Conservation (phyloP, 108 stramenopile genomes). For the Nannochloropsis salina region DNA sequence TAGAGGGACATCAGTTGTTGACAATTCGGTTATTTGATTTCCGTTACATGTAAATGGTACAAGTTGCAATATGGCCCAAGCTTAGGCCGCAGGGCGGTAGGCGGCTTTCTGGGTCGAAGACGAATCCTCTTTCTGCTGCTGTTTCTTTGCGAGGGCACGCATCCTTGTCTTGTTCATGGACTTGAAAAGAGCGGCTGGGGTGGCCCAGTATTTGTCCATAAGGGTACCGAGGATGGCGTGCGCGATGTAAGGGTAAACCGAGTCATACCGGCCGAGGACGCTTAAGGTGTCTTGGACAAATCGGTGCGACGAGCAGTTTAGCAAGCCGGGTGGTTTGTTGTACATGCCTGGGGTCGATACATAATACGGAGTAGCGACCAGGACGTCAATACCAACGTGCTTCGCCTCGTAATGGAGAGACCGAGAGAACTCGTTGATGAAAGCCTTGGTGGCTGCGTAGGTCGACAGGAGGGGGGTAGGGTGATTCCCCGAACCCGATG, state of each 20-base stretch:
- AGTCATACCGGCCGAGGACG: background rate
- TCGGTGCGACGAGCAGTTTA: background rate
- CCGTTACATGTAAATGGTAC: too few relatives aligned
- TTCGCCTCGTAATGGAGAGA: background rate
- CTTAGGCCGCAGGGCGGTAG: too few relatives aligned
- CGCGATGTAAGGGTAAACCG: conserved; percentile 14
- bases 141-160: background rate
- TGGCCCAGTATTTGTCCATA: conserved; percentile 17
- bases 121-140: background rate
- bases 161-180: conserved; percentile 13
- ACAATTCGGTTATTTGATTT: too few relatives aligned
- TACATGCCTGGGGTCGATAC: background rate
- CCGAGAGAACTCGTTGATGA: background rate
- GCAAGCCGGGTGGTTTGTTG: conserved; percentile 11
- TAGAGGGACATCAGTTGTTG: too few relatives aligned
- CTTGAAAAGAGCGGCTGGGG: background rate
- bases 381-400: conserved; percentile 7
- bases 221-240: conserved; percentile 16
- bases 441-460: conserved; percentile 12
- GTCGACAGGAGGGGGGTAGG: background rate
- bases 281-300: background rate
- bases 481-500: background rate
- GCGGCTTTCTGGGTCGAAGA: background rate
- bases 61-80: too few relatives aligned
- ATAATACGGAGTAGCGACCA: background rate